A percentile compares a stretch with the other conserved stretches of the same genome.
These are phyloP conservation scores for Silene vulgaris DNA, from an alignment of 179 eudicot species.

Conservation along the genomic window DNA sequence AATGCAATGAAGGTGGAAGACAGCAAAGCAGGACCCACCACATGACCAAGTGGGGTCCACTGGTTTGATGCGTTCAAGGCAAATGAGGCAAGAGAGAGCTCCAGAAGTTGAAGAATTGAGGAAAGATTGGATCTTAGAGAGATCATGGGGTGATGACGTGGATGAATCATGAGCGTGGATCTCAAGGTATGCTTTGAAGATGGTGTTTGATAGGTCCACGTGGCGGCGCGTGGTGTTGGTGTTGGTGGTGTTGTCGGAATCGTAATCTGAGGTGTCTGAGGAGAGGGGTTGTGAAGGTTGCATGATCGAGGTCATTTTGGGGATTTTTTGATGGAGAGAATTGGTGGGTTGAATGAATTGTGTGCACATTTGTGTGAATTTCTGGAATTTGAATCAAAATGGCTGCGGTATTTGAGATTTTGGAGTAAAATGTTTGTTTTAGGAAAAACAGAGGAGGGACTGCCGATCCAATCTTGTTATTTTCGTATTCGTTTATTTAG, in stretches of 20 bases:
- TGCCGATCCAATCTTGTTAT: too few species aligned
- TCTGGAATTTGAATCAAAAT: neutral
- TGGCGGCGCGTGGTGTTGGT: conserved; percentile 46
- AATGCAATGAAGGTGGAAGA: conserved; percentile 82
- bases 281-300: conserved; percentile 29
- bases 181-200: conserved; percentile 73
- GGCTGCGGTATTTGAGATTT: neutral
- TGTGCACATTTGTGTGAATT: neutral
- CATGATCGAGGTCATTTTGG: conserved; percentile 32
- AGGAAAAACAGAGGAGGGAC: too few species aligned
- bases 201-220: conserved; percentile 61
- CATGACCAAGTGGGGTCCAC: conserved; percentile 97
- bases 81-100: conserved; percentile 93
- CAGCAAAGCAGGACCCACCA: conserved; percentile 59
- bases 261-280: conserved; percentile 33
- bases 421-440: too few species aligned
- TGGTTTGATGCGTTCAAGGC: conserved; percentile 74
- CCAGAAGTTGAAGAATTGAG: conserved; percentile 74
- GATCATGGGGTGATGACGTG: conserved; percentile 39
- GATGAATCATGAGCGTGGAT: conserved; percentile 34
- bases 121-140: conserved; percentile 84
- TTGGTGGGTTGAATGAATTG: neutral
- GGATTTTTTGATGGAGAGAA: conserved; percentile 4
- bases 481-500: too few species aligned
- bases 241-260: conserved; percentile 30